phyloP scores from a whole-genome alignment of 768 basidiomycete genomes.

The Boletus barrowsii region DNA sequence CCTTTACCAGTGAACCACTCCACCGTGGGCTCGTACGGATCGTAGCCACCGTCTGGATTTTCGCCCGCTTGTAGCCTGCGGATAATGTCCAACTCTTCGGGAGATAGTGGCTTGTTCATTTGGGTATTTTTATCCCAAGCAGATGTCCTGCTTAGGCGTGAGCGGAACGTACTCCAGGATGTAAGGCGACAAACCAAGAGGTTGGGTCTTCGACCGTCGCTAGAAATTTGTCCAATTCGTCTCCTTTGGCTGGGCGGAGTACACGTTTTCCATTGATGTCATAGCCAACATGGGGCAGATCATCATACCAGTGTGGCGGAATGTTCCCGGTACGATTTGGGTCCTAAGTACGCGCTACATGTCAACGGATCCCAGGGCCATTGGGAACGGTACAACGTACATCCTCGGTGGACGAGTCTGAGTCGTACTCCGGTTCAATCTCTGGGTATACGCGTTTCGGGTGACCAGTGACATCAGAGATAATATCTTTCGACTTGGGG shows the following conservation, averaged over 20 bases:
- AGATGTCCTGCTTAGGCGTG: constrained; percentile 60
- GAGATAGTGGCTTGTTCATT: constrained; percentile 78
- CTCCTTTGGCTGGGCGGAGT: constrained; percentile 89
- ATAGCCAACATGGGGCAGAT: constrained; percentile 98
- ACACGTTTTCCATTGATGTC: constrained; percentile 93
- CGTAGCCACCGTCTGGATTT: constrained; percentile 84
- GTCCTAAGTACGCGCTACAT: constrained; percentile 45
- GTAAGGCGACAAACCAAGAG: constrained; percentile 60
- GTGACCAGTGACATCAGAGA: constrained; percentile 81
- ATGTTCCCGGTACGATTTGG: constrained; percentile 95
- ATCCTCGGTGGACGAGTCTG: constrained; percentile 90
- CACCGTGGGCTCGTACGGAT: constrained; percentile 90
- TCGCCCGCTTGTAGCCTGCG: constrained; percentile 85
- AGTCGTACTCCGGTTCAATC: constrained; percentile 88
- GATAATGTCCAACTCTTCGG: constrained; percentile 94
- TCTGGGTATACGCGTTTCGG: constrained; percentile 81
- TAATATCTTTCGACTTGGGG: constrained; percentile 64
- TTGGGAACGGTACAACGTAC: constrained; percentile 42
- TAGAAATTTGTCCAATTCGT: constrained; percentile 96
- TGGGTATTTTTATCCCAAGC: constrained; percentile 89
- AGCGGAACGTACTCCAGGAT: not conserved
- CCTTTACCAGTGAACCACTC: constrained; percentile 99
- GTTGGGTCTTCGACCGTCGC: constrained; percentile 88
- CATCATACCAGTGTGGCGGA: constrained; percentile 99
- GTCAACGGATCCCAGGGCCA: not conserved